Evolutionary conservation across 1,284 basidiomycete species (phyloP).

Genomic region (Apiotrichum mycotoxinovorans): DNA sequence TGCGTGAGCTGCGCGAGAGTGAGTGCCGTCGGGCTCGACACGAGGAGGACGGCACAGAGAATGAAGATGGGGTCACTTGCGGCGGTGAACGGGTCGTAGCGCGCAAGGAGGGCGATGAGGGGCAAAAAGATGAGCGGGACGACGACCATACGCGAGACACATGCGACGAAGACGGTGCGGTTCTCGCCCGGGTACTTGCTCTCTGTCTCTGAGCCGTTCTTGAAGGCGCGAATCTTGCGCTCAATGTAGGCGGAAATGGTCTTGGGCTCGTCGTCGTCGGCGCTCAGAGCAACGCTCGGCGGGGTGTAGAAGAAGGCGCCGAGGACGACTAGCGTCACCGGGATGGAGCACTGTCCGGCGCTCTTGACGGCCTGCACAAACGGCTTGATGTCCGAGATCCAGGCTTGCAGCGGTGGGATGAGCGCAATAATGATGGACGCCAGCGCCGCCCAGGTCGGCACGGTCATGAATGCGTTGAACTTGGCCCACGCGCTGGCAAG

Average conservation of each 20-base stretch:
- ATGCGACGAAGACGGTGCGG: constrained; percentile 72
- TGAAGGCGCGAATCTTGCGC: constrained; percentile 30
- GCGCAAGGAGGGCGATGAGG: constrained; percentile 62
- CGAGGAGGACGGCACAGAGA: constrained; percentile 68
- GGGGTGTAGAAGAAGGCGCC: constrained; percentile 79
- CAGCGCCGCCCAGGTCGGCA: constrained; percentile 75
- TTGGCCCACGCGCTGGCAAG: constrained; percentile 45
- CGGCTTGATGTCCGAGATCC: constrained; percentile 61
- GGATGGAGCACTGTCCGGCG: constrained; percentile 77
- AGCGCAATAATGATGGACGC: constrained; percentile 76
- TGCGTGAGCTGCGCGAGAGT: constrained; percentile 70
- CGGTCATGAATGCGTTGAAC: constrained; percentile 78
- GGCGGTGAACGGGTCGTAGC: constrained; percentile 58
- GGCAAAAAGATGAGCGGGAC: constrained; percentile 75
- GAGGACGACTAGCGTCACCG: constrained; percentile 83
- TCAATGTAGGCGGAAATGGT: constrained; percentile 25
- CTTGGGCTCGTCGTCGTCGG: constrained; percentile 9
- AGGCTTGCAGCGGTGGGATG: constrained; percentile 67
- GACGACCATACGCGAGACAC: constrained; percentile 72
- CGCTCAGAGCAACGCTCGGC: constrained; percentile 13
- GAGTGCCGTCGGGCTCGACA: constrained; percentile 53
- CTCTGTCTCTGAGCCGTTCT: background rate
- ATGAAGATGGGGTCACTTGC: constrained; percentile 51
- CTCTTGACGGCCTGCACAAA: constrained; percentile 67
- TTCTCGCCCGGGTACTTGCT: constrained; percentile 63